Evolutionary conservation across 768 basidiomycete species (phyloP), one percentile per base, ranked within the genome.

Genomic region (Psilocybe subaeruginosa): DNA sequence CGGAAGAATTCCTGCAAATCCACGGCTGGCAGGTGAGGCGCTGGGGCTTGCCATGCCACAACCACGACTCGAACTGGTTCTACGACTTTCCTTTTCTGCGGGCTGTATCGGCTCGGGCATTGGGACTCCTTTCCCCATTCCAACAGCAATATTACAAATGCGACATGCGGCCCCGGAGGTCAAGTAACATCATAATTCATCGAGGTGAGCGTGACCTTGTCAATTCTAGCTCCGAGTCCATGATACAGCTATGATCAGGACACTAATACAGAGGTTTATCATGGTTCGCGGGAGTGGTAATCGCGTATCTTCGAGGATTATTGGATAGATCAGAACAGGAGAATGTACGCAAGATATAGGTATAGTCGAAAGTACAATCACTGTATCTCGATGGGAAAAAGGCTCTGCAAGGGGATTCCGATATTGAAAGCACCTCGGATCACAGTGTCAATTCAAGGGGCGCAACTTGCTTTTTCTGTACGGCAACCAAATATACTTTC

Each of bases 241-340:
- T 55, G 54, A 58, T 66, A 48, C 47, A 52, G 39, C 33, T 39
- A 58, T 50, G 31, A 47, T 54, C 59, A 64, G 62, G 60, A 63
- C 56, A 65, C 47, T 56, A 61, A 59, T 65, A 65, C 65, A 65
- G 64, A 8, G 51, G 41, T 8, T 47, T 33, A 54, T 35, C 43
- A 48, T 52, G 67, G 56, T 68, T 68, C 67, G 67, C 67, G 67
- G 67, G 67, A 68, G 63, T 61, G 62, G 41, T 56, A 65, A 54
- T 54, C 61, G 58, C 56, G 56, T 58, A 39, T 41, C 37, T n/a
- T 46, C 43, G 39, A 39, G 29, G 53, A 33, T 30, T 59, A 29
- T 60, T 41, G 37, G 57, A 56, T 47, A 56, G 30, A 52, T 52
- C 43, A 57, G 54, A 45, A 56, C 50, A 48, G 39, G 43, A 50